phyloP scores from a whole-genome alignment of 2,329 filamentous ascomycete species.

The Talaromyces sp. region DNA sequence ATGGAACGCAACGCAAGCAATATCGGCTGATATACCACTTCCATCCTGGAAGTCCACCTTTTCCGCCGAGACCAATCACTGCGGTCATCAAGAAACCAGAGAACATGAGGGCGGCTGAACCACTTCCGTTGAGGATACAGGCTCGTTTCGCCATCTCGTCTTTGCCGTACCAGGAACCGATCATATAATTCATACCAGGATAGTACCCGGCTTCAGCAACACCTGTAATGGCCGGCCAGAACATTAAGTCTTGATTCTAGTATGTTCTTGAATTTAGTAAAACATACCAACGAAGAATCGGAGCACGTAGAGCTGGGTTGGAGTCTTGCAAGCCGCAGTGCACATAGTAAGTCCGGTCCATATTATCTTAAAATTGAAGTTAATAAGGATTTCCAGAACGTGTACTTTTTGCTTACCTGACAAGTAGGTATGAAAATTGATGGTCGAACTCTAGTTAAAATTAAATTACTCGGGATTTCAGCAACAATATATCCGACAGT shows the following conservation, averaged over 20 bases:
- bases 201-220: slow-evolving; percentile 44
- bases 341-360: slow-evolving; percentile 51
- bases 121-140: slow-evolving; percentile 51
- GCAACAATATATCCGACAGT: slow-evolving; percentile 59
- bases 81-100: slow-evolving; percentile 55
- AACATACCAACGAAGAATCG: slow-evolving; percentile 48
- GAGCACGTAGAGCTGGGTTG: slow-evolving; percentile 46
- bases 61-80: slow-evolving; percentile 43
- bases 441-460: slow-evolving; percentile 23
- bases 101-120: slow-evolving; percentile 42
- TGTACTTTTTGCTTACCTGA: too few species aligned
- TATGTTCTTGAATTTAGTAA: not conserved
- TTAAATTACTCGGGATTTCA: slow-evolving; percentile 51
- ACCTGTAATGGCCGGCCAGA: too few species aligned
- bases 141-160: slow-evolving; percentile 52
- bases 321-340: slow-evolving; percentile 40
- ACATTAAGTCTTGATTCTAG: too few species aligned
- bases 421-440: too few species aligned
- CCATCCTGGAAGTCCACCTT: too few species aligned
- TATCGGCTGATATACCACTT: too few species aligned
- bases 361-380: slow-evolving; percentile 30
- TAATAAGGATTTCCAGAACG: too few species aligned
- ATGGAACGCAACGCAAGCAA: too few species aligned
- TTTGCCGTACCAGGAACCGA: not conserved
- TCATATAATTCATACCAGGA: slow-evolving; percentile 24